phyloP scores from a whole-genome alignment of 768 basidiomycete genomes.

The Gymnopilus dilepis region DNA sequence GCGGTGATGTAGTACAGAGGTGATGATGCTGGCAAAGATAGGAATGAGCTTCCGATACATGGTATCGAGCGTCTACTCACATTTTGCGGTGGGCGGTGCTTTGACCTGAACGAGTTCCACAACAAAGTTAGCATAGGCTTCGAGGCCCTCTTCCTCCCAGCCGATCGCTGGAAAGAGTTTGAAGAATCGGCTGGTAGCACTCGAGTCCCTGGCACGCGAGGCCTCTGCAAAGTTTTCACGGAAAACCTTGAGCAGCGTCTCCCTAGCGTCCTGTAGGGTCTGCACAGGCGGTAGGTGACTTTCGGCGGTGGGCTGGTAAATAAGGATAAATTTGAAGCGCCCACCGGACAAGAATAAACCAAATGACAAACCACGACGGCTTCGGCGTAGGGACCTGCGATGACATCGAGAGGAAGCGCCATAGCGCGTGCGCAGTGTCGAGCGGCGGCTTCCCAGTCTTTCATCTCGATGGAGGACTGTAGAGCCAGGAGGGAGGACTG shows the following conservation, averaged over 20 bases:
- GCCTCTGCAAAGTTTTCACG: slow-evolving; percentile 82
- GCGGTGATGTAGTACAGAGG: slow-evolving; percentile 90
- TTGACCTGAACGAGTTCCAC: slow-evolving; percentile 86
- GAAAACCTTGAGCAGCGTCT: slow-evolving; percentile 79
- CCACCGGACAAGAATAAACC: background rate
- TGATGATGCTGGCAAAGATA: slow-evolving; percentile 71
- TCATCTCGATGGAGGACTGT: slow-evolving; percentile 78
- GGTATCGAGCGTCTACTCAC: slow-evolving; percentile 43
- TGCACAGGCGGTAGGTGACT: slow-evolving; percentile 86
- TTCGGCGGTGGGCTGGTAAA: slow-evolving; percentile 83
- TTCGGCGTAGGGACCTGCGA: slow-evolving; percentile 85
- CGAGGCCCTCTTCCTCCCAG: slow-evolving; percentile 90
- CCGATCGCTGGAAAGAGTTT: slow-evolving; percentile 96
- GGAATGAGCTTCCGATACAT: slow-evolving; percentile 10
- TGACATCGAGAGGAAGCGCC: slow-evolving; percentile 78
- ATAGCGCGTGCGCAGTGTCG: slow-evolving; percentile 91
- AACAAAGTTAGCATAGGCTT: slow-evolving; percentile 92
- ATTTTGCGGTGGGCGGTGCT: slow-evolving; percentile 80
- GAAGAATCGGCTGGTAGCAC: slow-evolving; percentile 91
- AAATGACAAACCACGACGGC: slow-evolving; percentile 77
- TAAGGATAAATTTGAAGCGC: background rate
- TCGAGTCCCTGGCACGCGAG: slow-evolving; percentile 80
- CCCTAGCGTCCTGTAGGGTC: slow-evolving; percentile 76
- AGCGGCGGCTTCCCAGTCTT: slow-evolving; percentile 97
- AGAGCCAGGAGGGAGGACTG: slow-evolving; percentile 47